These are phyloP conservation scores for Dictyostelium intermedium DNA, from an alignment of 78 protist species.

Conservation along the genomic window DNA sequence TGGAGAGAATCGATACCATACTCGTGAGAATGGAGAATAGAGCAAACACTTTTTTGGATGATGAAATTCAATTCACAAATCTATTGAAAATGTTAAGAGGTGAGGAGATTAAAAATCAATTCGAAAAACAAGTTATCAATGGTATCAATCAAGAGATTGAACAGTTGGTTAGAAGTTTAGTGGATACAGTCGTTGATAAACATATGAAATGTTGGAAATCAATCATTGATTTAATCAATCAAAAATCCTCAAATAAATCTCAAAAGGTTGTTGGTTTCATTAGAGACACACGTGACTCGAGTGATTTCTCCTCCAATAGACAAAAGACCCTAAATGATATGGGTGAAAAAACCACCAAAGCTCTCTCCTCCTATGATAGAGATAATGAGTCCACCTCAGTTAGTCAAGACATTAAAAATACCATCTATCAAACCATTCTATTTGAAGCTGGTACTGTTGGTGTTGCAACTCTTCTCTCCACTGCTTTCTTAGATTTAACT, in stretches of 20 bases:
- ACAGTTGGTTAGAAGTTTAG: slow-evolving; percentile 26
- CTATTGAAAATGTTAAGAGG: not conserved
- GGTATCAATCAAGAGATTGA: slow-evolving; percentile 65
- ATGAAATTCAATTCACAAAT: slow-evolving; percentile 46
- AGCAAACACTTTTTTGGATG: slow-evolving; percentile 74
- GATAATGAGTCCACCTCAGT: slow-evolving; percentile 20
- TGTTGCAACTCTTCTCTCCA: slow-evolving; percentile 21
- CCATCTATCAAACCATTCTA: slow-evolving; percentile 42
- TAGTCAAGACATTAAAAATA: slow-evolving; percentile 14
- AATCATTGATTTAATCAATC: slow-evolving; percentile 39
- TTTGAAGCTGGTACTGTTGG: slow-evolving; percentile 66
- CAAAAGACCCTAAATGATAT: not conserved
- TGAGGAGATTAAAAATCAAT: slow-evolving; percentile 17
- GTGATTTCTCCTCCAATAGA: slow-evolving; percentile 38
- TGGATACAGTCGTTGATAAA: slow-evolving; percentile 73
- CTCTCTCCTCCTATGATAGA: slow-evolving; percentile 5
- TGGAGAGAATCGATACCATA: slow-evolving; percentile 72
- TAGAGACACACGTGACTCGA: not conserved
- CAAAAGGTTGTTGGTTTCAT: slow-evolving; percentile 34
- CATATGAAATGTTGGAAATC: slow-evolving; percentile 51
- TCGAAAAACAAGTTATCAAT: slow-evolving; percentile 66
- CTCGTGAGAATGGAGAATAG: slow-evolving; percentile 63
- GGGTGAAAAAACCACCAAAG: slow-evolving; percentile 4
- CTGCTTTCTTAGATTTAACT: slow-evolving; percentile 47
- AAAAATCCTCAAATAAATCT: slow-evolving; percentile 23